Evolutionary conservation across 108 stramenopile species (phyloP), one percentile per base, ranked within the genome.

Genomic region (Mediolabrus comicus): DNA sequence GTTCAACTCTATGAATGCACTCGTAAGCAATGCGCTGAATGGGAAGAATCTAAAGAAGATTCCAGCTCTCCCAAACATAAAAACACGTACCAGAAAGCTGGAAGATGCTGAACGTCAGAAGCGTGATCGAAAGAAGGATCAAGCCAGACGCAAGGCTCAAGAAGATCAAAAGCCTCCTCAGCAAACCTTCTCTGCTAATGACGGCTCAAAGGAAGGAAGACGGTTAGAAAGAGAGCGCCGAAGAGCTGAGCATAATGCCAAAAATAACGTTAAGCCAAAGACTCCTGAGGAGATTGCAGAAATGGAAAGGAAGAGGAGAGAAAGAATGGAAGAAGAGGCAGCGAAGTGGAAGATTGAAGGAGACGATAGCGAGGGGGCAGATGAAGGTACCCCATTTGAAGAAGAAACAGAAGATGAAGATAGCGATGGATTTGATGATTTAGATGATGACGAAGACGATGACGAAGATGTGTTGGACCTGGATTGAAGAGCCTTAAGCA

Each of bases 211-310:
- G 17, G 92, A 91, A 57, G 92, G 89, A n/a, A 82, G 92, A 34
- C 69, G 62, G 29, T 78, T 88, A 4, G 92, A 94, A 77, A 80
- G 92, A n/a, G 92, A 94, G 27, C 84, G 88, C 9, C 84, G 89
- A 57, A 76, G 92, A 16, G 86, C 74, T 11, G 88, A 94, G 36
- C 92, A 94, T 60, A 69, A 80, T 26, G 62, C 60, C 11, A 65
- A 82, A 17, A 87, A 94, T 56, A 82, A 91, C 66, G 77, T 79
- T 28, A 66, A 75, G 52, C 83, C 81, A 36, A 91, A 91, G 75
- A 91, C 92, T 29, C 92, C 92, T 17, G 92, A 94, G 63, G 92
- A 94, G 68, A 84, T 89, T 30, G 85, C 85, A 19, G 92, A 94
- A 74, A 89, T 91, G 75, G 92, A 94, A 71, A 86, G 84, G 35